A percentile compares a stretch with the other conserved stretches of the same genome.
These are phyloP conservation scores for Phylloporus sp. DNA, from an alignment of 768 basidiomycete species.

Conservation along the genomic window DNA sequence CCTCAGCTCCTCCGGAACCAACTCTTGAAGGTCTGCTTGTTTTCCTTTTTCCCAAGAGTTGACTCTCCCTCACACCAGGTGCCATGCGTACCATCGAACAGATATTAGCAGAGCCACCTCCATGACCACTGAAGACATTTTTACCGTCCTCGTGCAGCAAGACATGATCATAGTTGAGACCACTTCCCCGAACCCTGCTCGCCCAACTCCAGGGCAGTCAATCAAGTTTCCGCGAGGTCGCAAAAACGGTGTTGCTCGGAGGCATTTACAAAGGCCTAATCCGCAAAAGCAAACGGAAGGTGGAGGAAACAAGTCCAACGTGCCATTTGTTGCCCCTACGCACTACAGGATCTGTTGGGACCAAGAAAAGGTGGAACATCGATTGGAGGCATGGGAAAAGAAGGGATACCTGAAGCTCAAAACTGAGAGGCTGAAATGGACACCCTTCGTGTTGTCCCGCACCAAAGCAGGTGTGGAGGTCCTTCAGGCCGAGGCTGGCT, in stretches of 20 bases:
- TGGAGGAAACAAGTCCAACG: conserved; percentile 38
- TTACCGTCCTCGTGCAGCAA: conserved; percentile 65
- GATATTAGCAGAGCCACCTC: conserved; percentile 84
- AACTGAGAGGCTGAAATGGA: conserved; percentile 91
- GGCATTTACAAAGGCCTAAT: conserved; percentile 51
- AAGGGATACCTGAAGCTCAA: conserved; percentile 76
- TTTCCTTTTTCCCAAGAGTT: conserved; percentile 10
- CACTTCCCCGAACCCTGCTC: conserved; percentile 43
- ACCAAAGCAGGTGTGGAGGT: conserved; percentile 29
- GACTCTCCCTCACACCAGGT: conserved; percentile 17
- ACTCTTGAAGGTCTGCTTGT: conserved; percentile 66
- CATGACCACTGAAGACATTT: conserved; percentile 89
- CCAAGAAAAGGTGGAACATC: conserved; percentile 56
- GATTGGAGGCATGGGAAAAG: conserved; percentile 63
- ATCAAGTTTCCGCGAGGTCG: conserved; percentile 72
- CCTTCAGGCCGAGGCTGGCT: conserved; percentile 18
- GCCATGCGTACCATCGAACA: conserved; percentile 30
- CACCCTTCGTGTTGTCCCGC: conserved; percentile 76
- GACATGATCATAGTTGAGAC: conserved; percentile 64
- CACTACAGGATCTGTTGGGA: conserved; percentile 79
- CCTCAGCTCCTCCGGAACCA: conserved; percentile 54
- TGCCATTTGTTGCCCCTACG: conserved; percentile 58
- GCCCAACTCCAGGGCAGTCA: conserved; percentile 72
- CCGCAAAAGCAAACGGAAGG: conserved; percentile 43
- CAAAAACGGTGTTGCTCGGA: conserved; percentile 59